These are phyloP conservation scores for Lentinula raphanica DNA, from an alignment of 768 basidiomycete species.

Conservation along the genomic window DNA sequence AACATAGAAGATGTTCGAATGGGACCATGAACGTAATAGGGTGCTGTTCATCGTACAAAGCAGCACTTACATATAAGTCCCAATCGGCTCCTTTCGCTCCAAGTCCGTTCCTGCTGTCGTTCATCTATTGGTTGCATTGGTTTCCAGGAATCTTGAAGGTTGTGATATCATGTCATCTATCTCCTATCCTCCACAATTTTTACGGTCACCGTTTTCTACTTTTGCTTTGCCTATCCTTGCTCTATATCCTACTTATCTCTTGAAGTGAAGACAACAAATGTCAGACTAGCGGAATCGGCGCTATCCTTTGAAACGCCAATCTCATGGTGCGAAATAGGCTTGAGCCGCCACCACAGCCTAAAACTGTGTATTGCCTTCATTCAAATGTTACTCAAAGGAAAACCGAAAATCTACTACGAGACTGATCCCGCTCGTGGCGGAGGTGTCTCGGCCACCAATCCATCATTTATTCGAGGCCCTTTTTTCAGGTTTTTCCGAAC, in stretches of 20 bases:
- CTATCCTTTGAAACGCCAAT: not conserved
- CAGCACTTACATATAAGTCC: no score
- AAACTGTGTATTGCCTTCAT: not conserved
- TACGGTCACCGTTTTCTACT: no score
- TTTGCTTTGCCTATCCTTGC: no score
- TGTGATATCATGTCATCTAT: not conserved
- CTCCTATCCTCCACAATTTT: not conserved
- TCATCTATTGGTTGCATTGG: not conserved
- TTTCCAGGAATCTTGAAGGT: not conserved
- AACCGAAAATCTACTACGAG: not conserved
- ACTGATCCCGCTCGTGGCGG: not conserved
- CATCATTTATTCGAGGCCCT: not conserved
- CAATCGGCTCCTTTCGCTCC: not conserved
- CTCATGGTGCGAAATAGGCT: not conserved
- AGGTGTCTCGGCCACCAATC: not conserved
- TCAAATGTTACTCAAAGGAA: not conserved
- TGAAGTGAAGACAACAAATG: no score
- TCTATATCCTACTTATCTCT: no score
- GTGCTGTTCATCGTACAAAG: no score
- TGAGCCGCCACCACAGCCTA: not conserved
- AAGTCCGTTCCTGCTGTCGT: not conserved
- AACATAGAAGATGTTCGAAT: conserved; percentile 30
- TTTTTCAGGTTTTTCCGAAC: not conserved
- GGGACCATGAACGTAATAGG: conserved; percentile 14
- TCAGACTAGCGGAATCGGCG: not conserved